Percentiles rank a stretch among this genome's conserved stretches.
These are phyloP conservation scores for Yamadazyma blattariae DNA, from an alignment of 1,139 yeast species.

Conservation along the genomic window DNA sequence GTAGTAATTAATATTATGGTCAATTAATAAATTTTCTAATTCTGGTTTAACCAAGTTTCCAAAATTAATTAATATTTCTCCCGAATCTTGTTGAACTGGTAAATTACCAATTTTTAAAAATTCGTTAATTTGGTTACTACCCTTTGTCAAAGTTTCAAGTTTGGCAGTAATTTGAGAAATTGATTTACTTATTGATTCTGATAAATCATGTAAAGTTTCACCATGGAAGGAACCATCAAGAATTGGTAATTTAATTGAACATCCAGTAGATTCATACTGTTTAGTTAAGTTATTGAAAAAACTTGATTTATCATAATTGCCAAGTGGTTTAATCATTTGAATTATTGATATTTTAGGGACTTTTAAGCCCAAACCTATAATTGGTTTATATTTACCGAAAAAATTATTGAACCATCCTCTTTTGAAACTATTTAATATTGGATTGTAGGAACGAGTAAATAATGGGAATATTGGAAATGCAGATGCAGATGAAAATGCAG, in stretches of 20 bases:
- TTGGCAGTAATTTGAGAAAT: too few relatives aligned
- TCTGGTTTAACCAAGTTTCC: constrained; percentile 9
- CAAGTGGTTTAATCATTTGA: constrained; percentile 4
- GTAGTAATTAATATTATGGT: constrained; percentile 8
- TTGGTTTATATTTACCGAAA: not conserved
- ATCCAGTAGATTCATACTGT: constrained; percentile 10
- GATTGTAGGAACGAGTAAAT: too few relatives aligned
- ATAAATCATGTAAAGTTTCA: not conserved
- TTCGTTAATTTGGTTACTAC: constrained; percentile 2
- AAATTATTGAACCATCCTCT: not conserved
- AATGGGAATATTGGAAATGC: too few relatives aligned
- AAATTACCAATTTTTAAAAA: constrained; percentile 11
- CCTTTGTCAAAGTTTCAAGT: constrained; percentile 3
- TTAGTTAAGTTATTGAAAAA: constrained; percentile 9
- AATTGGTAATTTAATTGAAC: constrained; percentile 8
- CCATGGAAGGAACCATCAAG: not conserved
- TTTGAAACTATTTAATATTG: too few relatives aligned
- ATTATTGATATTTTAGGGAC: constrained; percentile 7
- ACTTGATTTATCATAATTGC: constrained; percentile 6
- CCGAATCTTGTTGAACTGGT: constrained; percentile 3
- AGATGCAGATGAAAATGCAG: too few relatives aligned
- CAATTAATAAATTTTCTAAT: constrained; percentile 7
- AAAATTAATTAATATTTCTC: constrained; percentile 7
- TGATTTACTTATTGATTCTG: not conserved
- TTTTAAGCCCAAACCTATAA: constrained; percentile 1